A percentile compares a stretch with the other conserved stretches of the same genome.
Evolutionary conservation across 768 basidiomycete genomes (phyloP).

Genomic region (Fistulinella prunicolor): DNA sequence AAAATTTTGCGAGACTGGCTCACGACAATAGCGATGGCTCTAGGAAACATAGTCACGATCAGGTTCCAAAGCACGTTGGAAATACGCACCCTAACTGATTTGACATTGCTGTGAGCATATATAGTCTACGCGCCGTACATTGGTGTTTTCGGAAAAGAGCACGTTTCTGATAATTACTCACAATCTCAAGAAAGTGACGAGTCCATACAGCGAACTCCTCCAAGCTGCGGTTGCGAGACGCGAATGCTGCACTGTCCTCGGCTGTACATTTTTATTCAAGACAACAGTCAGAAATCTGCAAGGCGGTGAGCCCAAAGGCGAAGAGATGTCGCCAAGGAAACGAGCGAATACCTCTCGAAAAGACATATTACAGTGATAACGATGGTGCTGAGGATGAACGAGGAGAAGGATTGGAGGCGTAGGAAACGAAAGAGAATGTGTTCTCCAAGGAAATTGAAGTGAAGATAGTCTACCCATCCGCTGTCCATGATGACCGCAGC

Average conservation of each 20-base stretch:
- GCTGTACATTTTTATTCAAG: constrained; percentile 47
- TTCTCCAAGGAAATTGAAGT: constrained; percentile 42
- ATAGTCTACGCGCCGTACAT: constrained; percentile 41
- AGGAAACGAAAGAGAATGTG: constrained; percentile 42
- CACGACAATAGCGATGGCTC: constrained; percentile 27
- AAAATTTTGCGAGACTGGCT: not conserved
- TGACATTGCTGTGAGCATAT: constrained; percentile 75
- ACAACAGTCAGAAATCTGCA: constrained; percentile 49
- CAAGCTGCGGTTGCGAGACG: constrained; percentile 48
- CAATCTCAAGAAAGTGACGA: constrained; percentile 60
- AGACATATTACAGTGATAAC: constrained; percentile 49
- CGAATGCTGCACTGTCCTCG: constrained; percentile 39
- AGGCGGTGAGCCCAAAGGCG: not conserved
- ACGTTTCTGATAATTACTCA: constrained; percentile 31
- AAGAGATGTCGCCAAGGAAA: not conserved
- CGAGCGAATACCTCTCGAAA: constrained; percentile 49
- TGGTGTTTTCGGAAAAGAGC: not conserved
- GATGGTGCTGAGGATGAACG: constrained; percentile 46
- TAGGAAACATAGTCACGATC: constrained; percentile 11
- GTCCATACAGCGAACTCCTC: constrained; percentile 53
- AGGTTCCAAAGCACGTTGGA: not conserved
- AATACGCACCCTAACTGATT: constrained; percentile 61
- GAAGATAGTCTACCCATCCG: constrained; percentile 48
- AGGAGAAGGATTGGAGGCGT: constrained; percentile 45
- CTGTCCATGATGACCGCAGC: constrained; percentile 29